Base-by-base conservation (phyloP, 2,329 filamentous ascomycete species). In the Ilyonectria mors-panacis region DNA sequence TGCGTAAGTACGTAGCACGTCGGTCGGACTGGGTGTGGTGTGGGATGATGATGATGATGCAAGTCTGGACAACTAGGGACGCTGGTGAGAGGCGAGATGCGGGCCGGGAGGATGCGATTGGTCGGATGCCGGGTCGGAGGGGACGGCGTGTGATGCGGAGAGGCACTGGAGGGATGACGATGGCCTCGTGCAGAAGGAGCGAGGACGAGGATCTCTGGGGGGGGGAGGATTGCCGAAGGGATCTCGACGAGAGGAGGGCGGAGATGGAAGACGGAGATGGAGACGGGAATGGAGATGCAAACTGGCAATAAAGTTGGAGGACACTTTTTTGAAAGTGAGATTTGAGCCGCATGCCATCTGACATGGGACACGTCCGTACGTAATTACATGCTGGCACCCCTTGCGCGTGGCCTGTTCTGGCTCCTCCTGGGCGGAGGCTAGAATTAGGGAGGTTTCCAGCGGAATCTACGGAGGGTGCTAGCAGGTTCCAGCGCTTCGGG, bases 91-190 rank as follows among this genome's bases (percentile, higher is more conserved):
- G 57, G 63, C 56, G 57, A 60, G 63, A 55, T 55, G 63, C 63
- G 48, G 63, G 51, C 26, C 55, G 57, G 28, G 51, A n/a, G 13
- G 51, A 65, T 48, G 57, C 58, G 57, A 65, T 65, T 65, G 63
- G 63, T 51, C 42, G 63, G 57, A 50, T 35, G 63, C 39, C 23
- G 50, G 39, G 21, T 53, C 54, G 57, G 55, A 44, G 50, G 57
- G 56, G 26, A 58, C 53, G 53, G 56, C 56, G 60, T 50, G 56
- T 33, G 21, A 21, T 33, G 42, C 55, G 13, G 33, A 54, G 37
- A 59, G 55, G 21, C 21, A 21, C 47, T 59, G 56, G 47, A 53
- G 54, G 39, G 62, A 64, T 59, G 35, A 53, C 37, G 54, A 53
- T 64, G 62, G 47, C 19, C 42, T 56, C 51, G 35, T 39, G 23